Conservation (phyloP, 176 grass and related monocot genomes). For the Juncus effusus region DNA sequence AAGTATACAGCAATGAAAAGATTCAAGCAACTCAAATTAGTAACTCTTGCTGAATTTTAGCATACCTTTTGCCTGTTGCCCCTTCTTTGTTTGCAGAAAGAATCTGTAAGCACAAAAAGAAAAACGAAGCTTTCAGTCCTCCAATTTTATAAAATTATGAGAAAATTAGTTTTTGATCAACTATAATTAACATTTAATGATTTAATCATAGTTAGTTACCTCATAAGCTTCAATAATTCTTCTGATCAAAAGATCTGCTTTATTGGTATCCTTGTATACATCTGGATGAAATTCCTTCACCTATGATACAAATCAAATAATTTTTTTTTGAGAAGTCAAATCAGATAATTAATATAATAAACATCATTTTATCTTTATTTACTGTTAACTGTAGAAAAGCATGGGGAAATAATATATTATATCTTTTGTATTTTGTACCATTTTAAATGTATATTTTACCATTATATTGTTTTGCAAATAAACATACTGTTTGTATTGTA, state of each 20-base stretch:
- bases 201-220: slow-evolving; percentile 17
- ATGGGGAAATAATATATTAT: no score
- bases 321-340: no score
- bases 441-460: no score
- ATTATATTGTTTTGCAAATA: no score
- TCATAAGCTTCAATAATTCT: slow-evolving; percentile 41
- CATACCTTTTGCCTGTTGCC: slow-evolving; percentile 15
- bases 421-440: no score
- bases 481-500: no score
- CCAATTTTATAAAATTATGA: background rate
- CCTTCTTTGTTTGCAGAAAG: slow-evolving; percentile 22
- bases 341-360: no score
- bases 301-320: slow-evolving; percentile 21
- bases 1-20: background rate
- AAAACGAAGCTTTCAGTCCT: slow-evolving; percentile 6
- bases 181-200: no score
- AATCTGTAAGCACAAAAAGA: slow-evolving; percentile 12
- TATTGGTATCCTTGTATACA: slow-evolving; percentile 35
- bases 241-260: slow-evolving; percentile 37
- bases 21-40: slow-evolving; percentile 10
- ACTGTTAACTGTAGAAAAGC: no score
- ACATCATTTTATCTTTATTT: no score
- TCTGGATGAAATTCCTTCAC: slow-evolving; percentile 51
- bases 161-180: slow-evolving; percentile 1
- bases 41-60: slow-evolving; percentile 5